Evolutionary conservation across 768 basidiomycete genomes (phyloP), one percentile per base, ranked within the genome.

Genomic region (Cantharellus cinnabarinus): DNA sequence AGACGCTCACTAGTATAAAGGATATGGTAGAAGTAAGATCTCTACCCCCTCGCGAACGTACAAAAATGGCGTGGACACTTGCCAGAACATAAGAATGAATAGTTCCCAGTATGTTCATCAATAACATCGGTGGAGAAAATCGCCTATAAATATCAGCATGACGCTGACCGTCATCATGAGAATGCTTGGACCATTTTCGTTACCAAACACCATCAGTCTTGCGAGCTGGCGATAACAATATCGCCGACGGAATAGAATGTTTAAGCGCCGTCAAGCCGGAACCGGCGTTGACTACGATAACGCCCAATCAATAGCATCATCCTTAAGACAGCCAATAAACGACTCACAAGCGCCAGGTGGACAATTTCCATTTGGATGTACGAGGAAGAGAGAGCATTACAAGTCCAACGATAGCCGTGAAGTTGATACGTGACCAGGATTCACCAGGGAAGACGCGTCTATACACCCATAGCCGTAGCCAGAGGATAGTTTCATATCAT

Each of bases 121-220:
- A 29, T 97, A 58, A 85, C 74, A 65, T 94, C 91, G 1, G 91
- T 95, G 67, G 97, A 83, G 70, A 94, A 98, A 0, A 90, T 86
- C 3, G 82, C 85, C 20, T 0, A 79, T 81, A 70, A 97, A 91
- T 5, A 90, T 72, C 3, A 88, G 69, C 10, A 94, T 70, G 59
- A 94, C 83, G 14, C 82, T 83, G 1, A 71, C 68, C 0, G 88
- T 89, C 86, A 95, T 93, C 70, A 91, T 90, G 64, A 84, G 79
- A 62, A 89, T 82, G 0, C 87, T 82, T 0, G 94, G 93, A 0
- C 86, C 86, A 52, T 79, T 82, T 62, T 90, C 83, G 41, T 72
- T 79, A 83, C 82, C 89, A 41, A 69, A 69, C 60, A 97, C 75
- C 0, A 68, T 75, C 37, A 71, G 69, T 64, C 76, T 82, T 53